These are phyloP conservation scores for button mushroom (Agaricus bisporus) DNA, from an alignment of 768 basidiomycete species.

Conservation along the genomic window DNA sequence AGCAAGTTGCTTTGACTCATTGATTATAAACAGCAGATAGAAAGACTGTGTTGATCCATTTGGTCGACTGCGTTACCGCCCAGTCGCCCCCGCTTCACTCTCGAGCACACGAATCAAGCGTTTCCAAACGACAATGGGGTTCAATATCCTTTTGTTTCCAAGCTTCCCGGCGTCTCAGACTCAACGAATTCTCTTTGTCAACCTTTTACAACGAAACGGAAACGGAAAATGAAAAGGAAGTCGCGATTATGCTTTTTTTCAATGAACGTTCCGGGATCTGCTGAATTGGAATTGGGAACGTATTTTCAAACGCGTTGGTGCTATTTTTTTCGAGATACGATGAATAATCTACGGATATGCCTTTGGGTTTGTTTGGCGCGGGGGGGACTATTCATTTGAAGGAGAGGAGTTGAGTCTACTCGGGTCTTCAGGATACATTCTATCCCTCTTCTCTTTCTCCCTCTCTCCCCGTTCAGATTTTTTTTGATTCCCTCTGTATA, in stretches of 20 bases:
- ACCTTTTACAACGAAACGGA: background rate
- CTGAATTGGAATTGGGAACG: background rate
- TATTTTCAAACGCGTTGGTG: background rate
- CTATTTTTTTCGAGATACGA: background rate
- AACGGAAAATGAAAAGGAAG: constrained; percentile 5
- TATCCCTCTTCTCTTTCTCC: background rate
- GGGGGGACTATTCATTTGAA: background rate
- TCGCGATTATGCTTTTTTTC: background rate
- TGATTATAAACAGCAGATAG: background rate
- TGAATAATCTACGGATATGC: background rate
- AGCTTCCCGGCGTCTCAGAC: background rate
- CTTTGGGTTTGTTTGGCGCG: background rate
- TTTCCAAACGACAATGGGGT: background rate
- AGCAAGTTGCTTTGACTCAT: no score
- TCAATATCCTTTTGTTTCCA: background rate
- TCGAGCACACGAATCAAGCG: background rate
- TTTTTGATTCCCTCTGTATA: background rate
- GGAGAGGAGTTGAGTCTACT: background rate
- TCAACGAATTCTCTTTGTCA: background rate
- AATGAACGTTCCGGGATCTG: background rate
- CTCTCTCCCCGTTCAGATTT: background rate
- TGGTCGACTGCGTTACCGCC: constrained; percentile 7
- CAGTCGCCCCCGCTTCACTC: background rate
- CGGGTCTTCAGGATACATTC: constrained; percentile 4
- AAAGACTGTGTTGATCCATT: constrained; percentile 1